Evolutionary conservation across 2,329 filamentous ascomycete genomes (phyloP).

Genomic region (Fusarium sp.): DNA sequence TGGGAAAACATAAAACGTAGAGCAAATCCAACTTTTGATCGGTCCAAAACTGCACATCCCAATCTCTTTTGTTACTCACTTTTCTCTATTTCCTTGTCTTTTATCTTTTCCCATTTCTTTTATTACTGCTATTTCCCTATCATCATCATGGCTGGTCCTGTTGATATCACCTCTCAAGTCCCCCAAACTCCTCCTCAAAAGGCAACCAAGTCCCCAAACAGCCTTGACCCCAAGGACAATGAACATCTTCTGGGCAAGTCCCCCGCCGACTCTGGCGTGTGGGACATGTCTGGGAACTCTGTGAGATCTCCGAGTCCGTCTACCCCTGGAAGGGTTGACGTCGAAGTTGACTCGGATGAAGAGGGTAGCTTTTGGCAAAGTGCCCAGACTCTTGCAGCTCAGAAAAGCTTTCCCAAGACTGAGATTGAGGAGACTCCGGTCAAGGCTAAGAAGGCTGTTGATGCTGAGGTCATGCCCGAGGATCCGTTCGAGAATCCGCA

Average conservation of each 20-base stretch:
- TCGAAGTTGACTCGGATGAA: neutral
- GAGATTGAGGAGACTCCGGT: neutral
- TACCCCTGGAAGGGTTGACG: neutral
- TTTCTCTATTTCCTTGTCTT: neutral
- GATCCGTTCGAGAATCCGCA: constrained; percentile 51
- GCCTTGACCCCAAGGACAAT: neutral
- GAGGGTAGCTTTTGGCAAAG: neutral
- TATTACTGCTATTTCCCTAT: neutral
- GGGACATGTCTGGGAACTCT: constrained; percentile 15
- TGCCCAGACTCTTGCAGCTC: neutral
- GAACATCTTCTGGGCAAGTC: constrained; percentile 7
- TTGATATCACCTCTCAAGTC: constrained; percentile 7
- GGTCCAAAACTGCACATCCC: neutral
- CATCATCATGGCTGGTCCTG: constrained; percentile 29
- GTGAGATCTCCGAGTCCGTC: neutral
- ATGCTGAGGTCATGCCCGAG: constrained; percentile 29
- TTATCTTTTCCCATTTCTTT: neutral
- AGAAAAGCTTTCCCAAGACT: neutral
- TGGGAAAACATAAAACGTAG: neutral
- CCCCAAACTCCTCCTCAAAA: constrained; percentile 13
- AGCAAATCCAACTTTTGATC: neutral
- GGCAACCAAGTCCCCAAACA: neutral
- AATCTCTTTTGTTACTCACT: neutral
- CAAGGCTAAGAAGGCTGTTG: neutral
- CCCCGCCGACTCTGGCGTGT: constrained; percentile 20